These are phyloP conservation scores for Mucor mucedo DNA, from an alignment of 371 early-diverging fungal genomes.

Conservation along the genomic window DNA sequence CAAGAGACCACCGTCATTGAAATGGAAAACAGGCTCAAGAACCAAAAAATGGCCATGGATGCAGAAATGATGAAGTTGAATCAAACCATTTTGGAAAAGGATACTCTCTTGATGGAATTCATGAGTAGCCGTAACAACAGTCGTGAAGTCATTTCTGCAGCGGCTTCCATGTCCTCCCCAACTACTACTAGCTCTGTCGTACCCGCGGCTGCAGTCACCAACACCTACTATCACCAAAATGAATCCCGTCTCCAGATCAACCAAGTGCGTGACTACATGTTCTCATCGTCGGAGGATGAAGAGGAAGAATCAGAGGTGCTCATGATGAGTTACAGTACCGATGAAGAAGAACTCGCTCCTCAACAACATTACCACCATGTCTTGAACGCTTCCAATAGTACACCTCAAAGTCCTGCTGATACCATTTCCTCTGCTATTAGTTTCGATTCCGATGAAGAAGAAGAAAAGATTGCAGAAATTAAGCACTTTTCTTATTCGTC, in stretches of 20 bases:
- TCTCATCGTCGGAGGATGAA: conserved; percentile 21
- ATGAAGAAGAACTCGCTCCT: conserved; percentile 20
- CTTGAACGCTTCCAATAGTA: background rate
- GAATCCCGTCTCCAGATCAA: conserved; percentile 20
- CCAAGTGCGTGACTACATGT: conserved; percentile 25
- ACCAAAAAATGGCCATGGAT: conserved; percentile 28
- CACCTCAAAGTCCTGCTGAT: conserved; percentile 23
- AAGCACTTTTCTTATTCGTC: conserved; percentile 33
- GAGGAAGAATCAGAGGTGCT: conserved; percentile 12
- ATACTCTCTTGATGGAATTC: conserved; percentile 23
- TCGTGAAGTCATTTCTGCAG: conserved; percentile 12
- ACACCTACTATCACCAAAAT: conserved; percentile 16
- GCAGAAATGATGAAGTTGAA: conserved; percentile 29
- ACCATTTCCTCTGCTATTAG: conserved; percentile 16
- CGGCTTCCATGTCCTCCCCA: background rate
- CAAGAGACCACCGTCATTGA: conserved; percentile 13
- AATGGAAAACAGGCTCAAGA: conserved; percentile 14
- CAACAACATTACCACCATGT: conserved; percentile 8
- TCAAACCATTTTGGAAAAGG: conserved; percentile 31
- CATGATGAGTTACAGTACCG: conserved; percentile 19
- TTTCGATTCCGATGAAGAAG: conserved; percentile 29
- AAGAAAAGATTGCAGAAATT: conserved; percentile 25
- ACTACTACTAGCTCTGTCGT: background rate
- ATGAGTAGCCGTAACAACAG: conserved; percentile 27
- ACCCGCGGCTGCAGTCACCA: background rate